A percentile compares a stretch with the other conserved stretches of the same genome.
These are phyloP conservation scores for Trypanosoma platydactyli DNA, from an alignment of 208 protist genomes.

Conservation along the genomic window DNA sequence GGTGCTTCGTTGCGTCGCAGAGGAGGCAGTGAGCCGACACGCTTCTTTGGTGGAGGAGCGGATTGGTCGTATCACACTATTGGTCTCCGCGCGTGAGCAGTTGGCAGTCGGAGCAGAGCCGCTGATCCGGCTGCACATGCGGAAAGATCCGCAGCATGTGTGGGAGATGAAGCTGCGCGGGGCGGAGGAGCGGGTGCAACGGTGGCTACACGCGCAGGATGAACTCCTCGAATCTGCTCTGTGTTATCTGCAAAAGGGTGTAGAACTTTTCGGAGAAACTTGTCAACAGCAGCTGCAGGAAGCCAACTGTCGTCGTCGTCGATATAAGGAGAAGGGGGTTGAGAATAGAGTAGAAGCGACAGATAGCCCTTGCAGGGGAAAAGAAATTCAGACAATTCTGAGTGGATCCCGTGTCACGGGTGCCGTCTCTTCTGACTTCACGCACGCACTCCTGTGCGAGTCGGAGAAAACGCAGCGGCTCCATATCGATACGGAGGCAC, in stretches of 20 bases:
- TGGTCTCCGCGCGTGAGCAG: slow-evolving; percentile 21
- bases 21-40: slow-evolving; percentile 18
- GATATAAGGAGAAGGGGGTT: background rate
- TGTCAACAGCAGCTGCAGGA: background rate
- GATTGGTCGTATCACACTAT: slow-evolving; percentile 10
- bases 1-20: slow-evolving; percentile 18
- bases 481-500: slow-evolving; percentile 8
- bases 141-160: background rate
- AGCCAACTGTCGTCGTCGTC: background rate
- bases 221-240: background rate
- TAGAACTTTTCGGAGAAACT: background rate
- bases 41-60: slow-evolving; percentile 14
- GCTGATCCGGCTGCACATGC: background rate
- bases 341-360: background rate
- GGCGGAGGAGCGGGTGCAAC: background rate
- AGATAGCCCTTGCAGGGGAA: background rate
- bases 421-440: background rate
- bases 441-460: slow-evolving; percentile 7
- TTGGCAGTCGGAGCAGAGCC: slow-evolving; percentile 2
- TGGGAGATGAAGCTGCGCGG: background rate
- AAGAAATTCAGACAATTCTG: background rate
- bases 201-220: background rate
- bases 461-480: slow-evolving; percentile 11
- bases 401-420: background rate
- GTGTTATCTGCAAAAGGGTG: background rate